Percentiles rank a stretch among this genome's conserved stretches.
Evolutionary conservation across 192 early-diverging fungal genomes (phyloP).

Genomic region (Piromyces finnis): DNA sequence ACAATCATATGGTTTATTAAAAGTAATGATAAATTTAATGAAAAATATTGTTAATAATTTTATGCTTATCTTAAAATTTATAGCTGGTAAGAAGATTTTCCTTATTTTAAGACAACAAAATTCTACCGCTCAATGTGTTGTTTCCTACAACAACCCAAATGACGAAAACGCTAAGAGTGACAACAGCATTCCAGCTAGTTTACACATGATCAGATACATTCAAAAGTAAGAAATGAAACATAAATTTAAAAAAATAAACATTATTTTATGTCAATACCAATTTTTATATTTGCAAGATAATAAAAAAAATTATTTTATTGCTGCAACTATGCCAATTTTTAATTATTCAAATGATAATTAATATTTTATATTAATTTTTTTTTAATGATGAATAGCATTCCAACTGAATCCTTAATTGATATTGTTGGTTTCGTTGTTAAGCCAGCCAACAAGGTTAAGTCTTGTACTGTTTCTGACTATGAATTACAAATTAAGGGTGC

Average conservation of each 20-base stretch:
- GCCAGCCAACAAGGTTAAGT: conserved; percentile 67
- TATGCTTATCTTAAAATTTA: background rate
- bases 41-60: background rate
- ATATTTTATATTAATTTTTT: too few relatives aligned
- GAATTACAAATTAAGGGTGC: conserved; percentile 71
- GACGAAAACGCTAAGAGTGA: conserved; percentile 41
- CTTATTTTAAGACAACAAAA: conserved; percentile 73
- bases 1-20: too few relatives aligned
- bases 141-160: conserved; percentile 13
- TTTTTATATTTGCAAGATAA: too few relatives aligned
- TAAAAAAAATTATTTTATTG: too few relatives aligned
- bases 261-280: too few relatives aligned
- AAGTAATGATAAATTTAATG: too few relatives aligned
- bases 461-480: conserved; percentile 81
- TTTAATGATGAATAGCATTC: conserved; percentile 30
- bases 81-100: conserved; percentile 73
- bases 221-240: background rate
- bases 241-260: too few relatives aligned
- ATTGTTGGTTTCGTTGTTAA: conserved; percentile 65
- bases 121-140: conserved; percentile 76
- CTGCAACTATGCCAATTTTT: too few relatives aligned
- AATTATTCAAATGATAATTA: too few relatives aligned
- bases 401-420: conserved; percentile 75
- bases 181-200: conserved; percentile 45
- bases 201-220: background rate